Percentiles rank a stretch among this genome's conserved stretches.
Evolutionary conservation across 768 basidiomycete genomes (phyloP).

Genomic region (Collybiopsis confluens): DNA sequence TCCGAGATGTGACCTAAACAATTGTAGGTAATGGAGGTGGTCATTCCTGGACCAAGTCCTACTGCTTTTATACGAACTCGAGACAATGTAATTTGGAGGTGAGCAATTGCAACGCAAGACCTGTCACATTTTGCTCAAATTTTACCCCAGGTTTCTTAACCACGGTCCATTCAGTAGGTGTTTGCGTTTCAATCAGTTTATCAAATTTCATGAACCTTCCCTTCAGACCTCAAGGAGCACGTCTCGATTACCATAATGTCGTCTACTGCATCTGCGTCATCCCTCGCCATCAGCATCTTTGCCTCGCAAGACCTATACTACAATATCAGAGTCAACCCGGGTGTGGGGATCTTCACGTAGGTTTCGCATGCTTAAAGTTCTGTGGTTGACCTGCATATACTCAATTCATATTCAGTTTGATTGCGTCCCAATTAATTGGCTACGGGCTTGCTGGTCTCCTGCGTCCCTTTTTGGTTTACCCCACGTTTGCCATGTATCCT

Average conservation of each 20-base stretch:
- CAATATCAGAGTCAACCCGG: conserved; percentile 32
- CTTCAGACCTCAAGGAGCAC: conserved; percentile 40
- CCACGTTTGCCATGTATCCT: conserved; percentile 45
- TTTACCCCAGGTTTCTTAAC: conserved; percentile 45
- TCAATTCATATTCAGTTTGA: conserved; percentile 26
- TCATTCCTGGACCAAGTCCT: conserved; percentile 19
- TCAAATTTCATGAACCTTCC: not conserved
- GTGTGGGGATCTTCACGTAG: conserved; percentile 35
- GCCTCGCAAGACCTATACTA: conserved; percentile 54
- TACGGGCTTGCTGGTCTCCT: conserved; percentile 38
- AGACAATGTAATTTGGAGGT: conserved; percentile 33
- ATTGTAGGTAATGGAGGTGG: conserved; percentile 29
- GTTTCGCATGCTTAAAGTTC: conserved; percentile 4
- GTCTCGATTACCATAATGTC: conserved; percentile 53
- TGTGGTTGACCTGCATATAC: no score
- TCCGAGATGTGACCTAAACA: no score
- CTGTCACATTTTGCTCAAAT: no score
- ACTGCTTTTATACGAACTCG: conserved; percentile 17
- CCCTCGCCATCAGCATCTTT: conserved; percentile 49
- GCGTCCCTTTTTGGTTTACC: conserved; percentile 48
- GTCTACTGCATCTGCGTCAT: conserved; percentile 46
- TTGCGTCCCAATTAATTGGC: conserved; percentile 33
- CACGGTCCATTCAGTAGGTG: conserved; percentile 49
- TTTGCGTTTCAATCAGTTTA: not conserved
- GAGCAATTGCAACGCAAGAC: no score